Base-by-base conservation (phyloP, 495 filamentous ascomycete genomes). In the Talaromyces stipitatus region DNA sequence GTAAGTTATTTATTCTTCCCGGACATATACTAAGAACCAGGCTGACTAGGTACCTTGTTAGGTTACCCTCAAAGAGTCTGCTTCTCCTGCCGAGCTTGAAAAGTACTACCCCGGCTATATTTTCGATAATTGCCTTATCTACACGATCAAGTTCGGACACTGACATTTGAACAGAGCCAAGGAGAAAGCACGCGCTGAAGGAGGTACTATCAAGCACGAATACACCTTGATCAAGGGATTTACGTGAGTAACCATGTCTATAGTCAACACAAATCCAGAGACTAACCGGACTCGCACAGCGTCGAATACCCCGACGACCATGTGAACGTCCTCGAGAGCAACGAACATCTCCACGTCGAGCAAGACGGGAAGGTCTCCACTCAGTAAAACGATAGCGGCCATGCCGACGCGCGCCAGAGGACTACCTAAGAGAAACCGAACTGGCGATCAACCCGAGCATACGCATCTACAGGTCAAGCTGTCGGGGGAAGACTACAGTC, bases 221-320 rank as follows among this genome's bases (percentile, higher is more conserved):
- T 96, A 88, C 78, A 85, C 70, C 33, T 68, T 97, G 60, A 90
- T 95, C 75, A 92, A 90, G 71, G 90, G 88, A 36, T 96, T 97
- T 78, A 85, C 86, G 94, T 97, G 83, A 64, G 88, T 66, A 24
- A 18, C 5, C 14, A 2, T n/a, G 7, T 22, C 2, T n/a, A 22
- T 45, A 18, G 38, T 18, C 6, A 45, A 22, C 4, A 45, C 2
- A 5, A 3, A 5, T 10, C 41, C 16, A 16, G 1, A 24, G 8
- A 7, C 12, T 8, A 23, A 58, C 12, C 41, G n/a, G n/a, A 24
- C 12, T 16, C 36, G 27, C 36, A 3, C 57, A 97, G 92, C 48
- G 91, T 89, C 57, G 81, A 82, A 36, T 87, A 88, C 65, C 85
- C 86, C 9, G 82, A 82, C 2, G 87, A 86, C 61, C 68, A 75